phyloP scores from a whole-genome alignment of 2,329 filamentous ascomycete species.

The Fusarium circinatum region DNA sequence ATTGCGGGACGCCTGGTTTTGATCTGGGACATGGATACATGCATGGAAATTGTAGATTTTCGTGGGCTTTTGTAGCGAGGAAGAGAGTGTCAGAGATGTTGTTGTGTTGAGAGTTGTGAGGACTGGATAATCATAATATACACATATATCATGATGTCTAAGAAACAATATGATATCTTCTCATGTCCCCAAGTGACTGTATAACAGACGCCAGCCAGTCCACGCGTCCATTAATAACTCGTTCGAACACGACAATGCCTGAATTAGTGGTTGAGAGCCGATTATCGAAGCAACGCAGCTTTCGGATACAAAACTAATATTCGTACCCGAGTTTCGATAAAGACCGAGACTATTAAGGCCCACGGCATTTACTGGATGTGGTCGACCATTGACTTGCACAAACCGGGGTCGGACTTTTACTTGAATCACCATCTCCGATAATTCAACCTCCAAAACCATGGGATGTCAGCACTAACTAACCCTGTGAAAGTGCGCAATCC shows the following conservation, averaged over 20 bases:
- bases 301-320: background rate
- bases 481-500: background rate
- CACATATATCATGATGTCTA: background rate
- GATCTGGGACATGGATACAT: background rate
- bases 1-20: constrained; percentile 7
- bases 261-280: background rate
- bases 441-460: background rate
- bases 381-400: background rate
- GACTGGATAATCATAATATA: background rate
- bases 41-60: background rate
- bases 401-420: constrained; percentile 15
- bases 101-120: background rate
- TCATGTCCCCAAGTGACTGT: background rate
- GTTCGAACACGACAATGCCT: background rate
- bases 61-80: background rate
- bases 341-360: background rate
- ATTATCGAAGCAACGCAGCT: background rate
- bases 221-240: background rate
- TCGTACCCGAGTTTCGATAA: background rate
- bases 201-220: background rate
- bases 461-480: background rate
- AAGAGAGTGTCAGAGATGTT: background rate
- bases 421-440: constrained; percentile 1
- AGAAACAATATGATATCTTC: background rate
- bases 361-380: background rate